Evolutionary conservation across 169 alveolate species (phyloP).

Genomic region (Theileria luwenshuni): DNA sequence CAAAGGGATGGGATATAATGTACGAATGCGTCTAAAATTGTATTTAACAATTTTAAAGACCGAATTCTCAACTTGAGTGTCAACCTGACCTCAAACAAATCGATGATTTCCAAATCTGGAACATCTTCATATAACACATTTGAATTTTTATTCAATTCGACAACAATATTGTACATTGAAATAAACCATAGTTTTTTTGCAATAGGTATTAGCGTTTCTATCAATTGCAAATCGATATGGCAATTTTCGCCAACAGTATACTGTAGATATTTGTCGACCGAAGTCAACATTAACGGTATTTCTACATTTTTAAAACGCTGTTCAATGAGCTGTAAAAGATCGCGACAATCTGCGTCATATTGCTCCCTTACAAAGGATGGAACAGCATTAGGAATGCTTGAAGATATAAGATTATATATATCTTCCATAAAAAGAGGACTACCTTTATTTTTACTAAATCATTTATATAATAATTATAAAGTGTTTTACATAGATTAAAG

Average conservation of each 20-base stretch:
- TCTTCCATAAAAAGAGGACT: too few relatives aligned
- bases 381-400: constrained; percentile 48
- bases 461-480: not conserved
- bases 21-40: constrained; percentile 19
- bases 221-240: constrained; percentile 5
- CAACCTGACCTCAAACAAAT: not conserved
- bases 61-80: constrained; percentile 29
- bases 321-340: constrained; percentile 18
- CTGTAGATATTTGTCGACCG: constrained; percentile 37
- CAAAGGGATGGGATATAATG: constrained; percentile 36
- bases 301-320: constrained; percentile 31
- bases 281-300: constrained; percentile 7
- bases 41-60: constrained; percentile 5
- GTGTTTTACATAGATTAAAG: not conserved
- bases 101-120: constrained; percentile 29
- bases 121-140: constrained; percentile 10
- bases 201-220: constrained; percentile 21
- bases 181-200: constrained; percentile 51
- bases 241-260: constrained; percentile 30
- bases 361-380: constrained; percentile 43
- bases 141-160: not conserved
- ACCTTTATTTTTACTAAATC: constrained; percentile 12
- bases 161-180: constrained; percentile 24
- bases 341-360: constrained; percentile 25
- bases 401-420: constrained; percentile 36